phyloP scores from a whole-genome alignment of 2,329 filamentous ascomycete genomes.

The Colletotrichum trifolii region DNA sequence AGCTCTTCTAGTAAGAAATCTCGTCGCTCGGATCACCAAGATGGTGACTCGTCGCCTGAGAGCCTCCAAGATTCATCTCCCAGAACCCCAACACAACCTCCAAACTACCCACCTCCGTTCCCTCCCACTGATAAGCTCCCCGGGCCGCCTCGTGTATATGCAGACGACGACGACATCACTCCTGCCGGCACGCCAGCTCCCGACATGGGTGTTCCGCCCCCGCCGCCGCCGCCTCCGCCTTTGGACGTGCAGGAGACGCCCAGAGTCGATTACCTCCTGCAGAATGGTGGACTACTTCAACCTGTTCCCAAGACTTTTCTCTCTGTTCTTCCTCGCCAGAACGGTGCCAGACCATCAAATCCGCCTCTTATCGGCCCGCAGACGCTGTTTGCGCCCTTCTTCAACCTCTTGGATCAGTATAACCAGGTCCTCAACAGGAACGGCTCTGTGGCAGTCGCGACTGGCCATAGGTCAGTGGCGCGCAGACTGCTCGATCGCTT shows the following conservation, averaged over 20 bases:
- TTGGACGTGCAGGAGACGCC: constrained; percentile 78
- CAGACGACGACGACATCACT: constrained; percentile 52
- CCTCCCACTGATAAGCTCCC: constrained; percentile 50
- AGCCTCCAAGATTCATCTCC: constrained; percentile 67
- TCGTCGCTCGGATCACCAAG: constrained; percentile 51
- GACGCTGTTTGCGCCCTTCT: constrained; percentile 84
- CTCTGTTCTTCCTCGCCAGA: constrained; percentile 68
- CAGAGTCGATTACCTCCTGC: constrained; percentile 90
- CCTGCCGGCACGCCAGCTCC: constrained; percentile 54
- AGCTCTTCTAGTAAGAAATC: constrained; percentile 46
- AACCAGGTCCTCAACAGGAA: constrained; percentile 82
- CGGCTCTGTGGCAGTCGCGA: constrained; percentile 93
- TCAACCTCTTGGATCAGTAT: constrained; percentile 87
- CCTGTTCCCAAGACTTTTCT: constrained; percentile 80
- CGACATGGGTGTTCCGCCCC: constrained; percentile 57
- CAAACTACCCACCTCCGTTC: constrained; percentile 61
- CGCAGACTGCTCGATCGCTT: constrained; percentile 88
- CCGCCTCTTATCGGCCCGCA: constrained; percentile 75
- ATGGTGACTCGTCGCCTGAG: constrained; percentile 59
- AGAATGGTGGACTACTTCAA: constrained; percentile 83
- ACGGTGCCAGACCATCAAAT: constrained; percentile 69
- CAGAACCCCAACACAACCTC: constrained; percentile 67
- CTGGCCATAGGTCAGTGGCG: constrained; percentile 94
- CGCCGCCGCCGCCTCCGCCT: constrained; percentile 78
- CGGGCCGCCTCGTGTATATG: constrained; percentile 49